phyloP scores from a whole-genome alignment of 2,329 filamentous ascomycete species.

The Tolypocladium tropicale region DNA sequence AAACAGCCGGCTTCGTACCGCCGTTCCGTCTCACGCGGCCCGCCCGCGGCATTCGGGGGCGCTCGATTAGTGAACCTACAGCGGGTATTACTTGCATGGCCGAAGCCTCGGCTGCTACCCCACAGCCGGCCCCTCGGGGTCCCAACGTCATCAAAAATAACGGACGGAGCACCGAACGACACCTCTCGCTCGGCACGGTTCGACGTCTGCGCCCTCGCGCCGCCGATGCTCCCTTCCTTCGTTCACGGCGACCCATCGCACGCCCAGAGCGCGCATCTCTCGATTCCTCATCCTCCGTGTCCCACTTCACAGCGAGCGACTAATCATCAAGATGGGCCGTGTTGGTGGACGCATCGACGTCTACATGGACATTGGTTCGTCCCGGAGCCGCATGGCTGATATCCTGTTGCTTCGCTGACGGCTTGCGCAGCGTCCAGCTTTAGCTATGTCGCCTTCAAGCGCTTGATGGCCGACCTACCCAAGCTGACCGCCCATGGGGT shows the following conservation, averaged over 20 bases:
- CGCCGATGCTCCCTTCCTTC: too few relatives aligned
- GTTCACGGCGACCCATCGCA: neutral
- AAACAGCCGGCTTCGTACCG: too few relatives aligned
- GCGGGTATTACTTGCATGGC: too few relatives aligned
- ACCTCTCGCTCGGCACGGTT: too few relatives aligned
- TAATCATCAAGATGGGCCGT: slow-evolving; percentile 36
- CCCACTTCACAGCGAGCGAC: neutral
- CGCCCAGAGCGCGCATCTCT: neutral
- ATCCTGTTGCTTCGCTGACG: neutral
- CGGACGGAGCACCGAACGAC: too few relatives aligned
- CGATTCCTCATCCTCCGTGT: neutral
- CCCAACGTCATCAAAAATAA: neutral
- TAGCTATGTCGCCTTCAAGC: slow-evolving; percentile 45
- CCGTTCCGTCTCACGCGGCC: too few relatives aligned
- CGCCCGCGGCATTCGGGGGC: too few relatives aligned
- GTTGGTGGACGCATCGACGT: slow-evolving; percentile 51
- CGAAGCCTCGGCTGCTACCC: neutral
- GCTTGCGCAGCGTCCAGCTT: slow-evolving; percentile 51
- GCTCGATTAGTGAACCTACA: neutral
- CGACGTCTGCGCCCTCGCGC: too few relatives aligned
- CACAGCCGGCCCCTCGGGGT: neutral
- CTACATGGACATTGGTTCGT: slow-evolving; percentile 55
- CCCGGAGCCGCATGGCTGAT: neutral
- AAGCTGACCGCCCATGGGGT: slow-evolving; percentile 48
- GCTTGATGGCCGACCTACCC: slow-evolving; percentile 46